phyloP scores from a whole-genome alignment of 768 basidiomycete genomes.

The Suillus fuscotomentosus region DNA sequence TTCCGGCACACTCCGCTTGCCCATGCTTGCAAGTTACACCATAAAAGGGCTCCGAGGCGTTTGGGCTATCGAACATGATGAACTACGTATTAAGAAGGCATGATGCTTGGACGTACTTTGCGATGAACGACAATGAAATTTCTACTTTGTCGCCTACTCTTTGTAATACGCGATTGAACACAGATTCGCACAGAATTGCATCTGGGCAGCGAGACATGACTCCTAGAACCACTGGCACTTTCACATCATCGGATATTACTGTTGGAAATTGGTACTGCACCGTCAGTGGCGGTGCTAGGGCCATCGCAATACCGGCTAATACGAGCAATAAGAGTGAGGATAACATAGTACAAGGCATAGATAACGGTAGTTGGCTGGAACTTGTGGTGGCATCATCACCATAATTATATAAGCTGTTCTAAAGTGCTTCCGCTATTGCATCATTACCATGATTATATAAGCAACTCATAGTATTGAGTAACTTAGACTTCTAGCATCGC shows the following conservation, averaged over 20 bases:
- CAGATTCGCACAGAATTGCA: constrained; percentile 74
- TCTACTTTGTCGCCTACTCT: constrained; percentile 64
- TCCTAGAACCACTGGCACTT: constrained; percentile 52
- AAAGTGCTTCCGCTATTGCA: constrained; percentile 17
- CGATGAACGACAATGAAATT: constrained; percentile 71
- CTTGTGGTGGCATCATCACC: constrained; percentile 16
- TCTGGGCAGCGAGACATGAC: constrained; percentile 82
- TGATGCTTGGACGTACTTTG: constrained; percentile 48
- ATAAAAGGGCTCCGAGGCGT: constrained; percentile 63
- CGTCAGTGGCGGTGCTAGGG: constrained; percentile 14
- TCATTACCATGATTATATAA: constrained; percentile 15
- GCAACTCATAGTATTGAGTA: not conserved
- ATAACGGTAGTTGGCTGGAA: constrained; percentile 11
- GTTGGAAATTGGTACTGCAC: constrained; percentile 21
- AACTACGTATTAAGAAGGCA: constrained; percentile 11
- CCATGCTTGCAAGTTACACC: constrained; percentile 87
- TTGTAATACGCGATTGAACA: constrained; percentile 70
- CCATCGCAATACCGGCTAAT: constrained; percentile 14
- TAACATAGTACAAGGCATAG: constrained; percentile 16
- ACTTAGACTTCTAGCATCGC: not conserved
- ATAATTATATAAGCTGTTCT: constrained; percentile 1
- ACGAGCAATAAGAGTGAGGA: constrained; percentile 16
- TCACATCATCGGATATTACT: constrained; percentile 22
- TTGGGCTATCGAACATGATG: constrained; percentile 42
- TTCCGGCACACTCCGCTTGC: constrained; percentile 77